Evolutionary conservation across 257 asterid genomes (phyloP).

Genomic region (Solanum tarijense): DNA sequence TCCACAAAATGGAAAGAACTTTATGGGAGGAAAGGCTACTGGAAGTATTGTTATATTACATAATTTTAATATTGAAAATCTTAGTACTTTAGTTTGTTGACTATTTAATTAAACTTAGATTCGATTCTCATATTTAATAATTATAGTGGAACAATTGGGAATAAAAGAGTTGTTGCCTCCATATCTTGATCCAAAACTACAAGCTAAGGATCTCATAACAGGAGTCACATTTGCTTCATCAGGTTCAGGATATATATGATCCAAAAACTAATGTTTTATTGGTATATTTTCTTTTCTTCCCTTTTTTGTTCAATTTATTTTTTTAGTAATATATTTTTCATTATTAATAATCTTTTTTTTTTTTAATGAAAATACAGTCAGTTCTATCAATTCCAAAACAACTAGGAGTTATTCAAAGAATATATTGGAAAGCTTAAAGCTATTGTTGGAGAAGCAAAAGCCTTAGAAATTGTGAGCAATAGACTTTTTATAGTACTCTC

Average conservation of each 20-base stretch:
- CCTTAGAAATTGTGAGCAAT: neutral
- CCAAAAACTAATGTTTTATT: constrained; percentile 35
- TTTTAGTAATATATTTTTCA: neutral
- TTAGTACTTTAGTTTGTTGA: no score
- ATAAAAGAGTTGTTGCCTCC: constrained; percentile 37
- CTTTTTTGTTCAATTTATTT: neutral
- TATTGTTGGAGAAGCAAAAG: constrained; percentile 13
- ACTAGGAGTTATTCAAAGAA: constrained; percentile 15
- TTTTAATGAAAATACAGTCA: neutral
- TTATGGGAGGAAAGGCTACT: constrained; percentile 38
- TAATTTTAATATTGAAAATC: no score
- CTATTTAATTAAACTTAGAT: no score
- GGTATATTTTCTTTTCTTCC: constrained; percentile 6
- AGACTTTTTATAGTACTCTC: constrained; percentile 9
- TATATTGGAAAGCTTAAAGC: constrained; percentile 6
- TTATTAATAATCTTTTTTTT: neutral
- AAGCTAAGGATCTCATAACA: constrained; percentile 43
- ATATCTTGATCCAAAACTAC: constrained; percentile 38
- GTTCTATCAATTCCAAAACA: constrained; percentile 6
- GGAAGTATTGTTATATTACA: constrained; percentile 7
- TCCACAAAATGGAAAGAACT: constrained; percentile 47
- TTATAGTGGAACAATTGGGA: constrained; percentile 42
- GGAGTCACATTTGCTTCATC: constrained; percentile 64
- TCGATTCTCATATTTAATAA: no score
- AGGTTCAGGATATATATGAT: constrained; percentile 49